Conservation (phyloP, 2,329 filamentous ascomycete species). For the Parastagonospora avenae region DNA sequence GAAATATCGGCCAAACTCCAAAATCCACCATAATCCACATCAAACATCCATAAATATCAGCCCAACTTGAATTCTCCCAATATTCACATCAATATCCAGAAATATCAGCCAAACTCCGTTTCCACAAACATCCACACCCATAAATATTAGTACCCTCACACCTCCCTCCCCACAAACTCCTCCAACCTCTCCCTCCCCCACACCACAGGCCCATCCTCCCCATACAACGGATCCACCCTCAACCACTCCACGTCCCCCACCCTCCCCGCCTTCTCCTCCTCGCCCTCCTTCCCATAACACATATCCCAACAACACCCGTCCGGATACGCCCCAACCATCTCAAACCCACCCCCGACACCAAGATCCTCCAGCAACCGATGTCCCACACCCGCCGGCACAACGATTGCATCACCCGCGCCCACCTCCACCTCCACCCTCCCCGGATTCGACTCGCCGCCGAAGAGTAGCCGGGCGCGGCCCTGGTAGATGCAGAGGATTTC, state of each 20-base stretch:
- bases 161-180: background rate
- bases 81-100: too few relatives aligned
- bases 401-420: constrained; percentile 64
- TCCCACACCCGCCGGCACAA: constrained; percentile 69
- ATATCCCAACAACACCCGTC: constrained; percentile 67
- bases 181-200: constrained; percentile 29
- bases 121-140: background rate
- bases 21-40: too few relatives aligned
- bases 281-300: constrained; percentile 66
- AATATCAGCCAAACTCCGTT: too few relatives aligned
- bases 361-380: constrained; percentile 67
- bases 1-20: too few relatives aligned
- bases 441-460: constrained; percentile 68
- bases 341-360: constrained; percentile 58
- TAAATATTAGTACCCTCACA: background rate
- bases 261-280: constrained; percentile 57
- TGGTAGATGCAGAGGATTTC: constrained; percentile 67
- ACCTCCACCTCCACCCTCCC: constrained; percentile 61
- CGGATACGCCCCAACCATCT: constrained; percentile 72
- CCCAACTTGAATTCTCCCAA: too few relatives aligned
- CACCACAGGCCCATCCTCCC: constrained; percentile 29
- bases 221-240: constrained; percentile 60
- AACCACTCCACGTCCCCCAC: constrained; percentile 64
- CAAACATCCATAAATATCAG: too few relatives aligned
- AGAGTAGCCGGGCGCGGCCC: constrained; percentile 66